Evolutionary conservation across 2,329 filamentous ascomycete genomes (phyloP).

Genomic region (Fusarium devonianum): DNA sequence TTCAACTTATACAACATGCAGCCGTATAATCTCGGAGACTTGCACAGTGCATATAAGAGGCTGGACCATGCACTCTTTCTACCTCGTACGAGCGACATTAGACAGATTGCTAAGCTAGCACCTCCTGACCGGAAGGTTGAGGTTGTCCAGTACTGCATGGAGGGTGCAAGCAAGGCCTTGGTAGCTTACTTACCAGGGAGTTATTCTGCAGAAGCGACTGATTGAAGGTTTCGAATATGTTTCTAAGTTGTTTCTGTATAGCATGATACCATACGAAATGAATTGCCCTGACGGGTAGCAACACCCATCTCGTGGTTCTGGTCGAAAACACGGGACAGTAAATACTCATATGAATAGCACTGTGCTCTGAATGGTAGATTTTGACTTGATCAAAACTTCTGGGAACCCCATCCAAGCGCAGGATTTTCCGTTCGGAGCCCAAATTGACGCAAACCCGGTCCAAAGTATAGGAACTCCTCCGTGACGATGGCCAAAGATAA

Average conservation of each 20-base stretch:
- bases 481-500: constrained; percentile 60
- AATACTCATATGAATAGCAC: too few relatives aligned
- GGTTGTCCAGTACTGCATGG: constrained; percentile 89
- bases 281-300: too few relatives aligned
- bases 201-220: constrained; percentile 2
- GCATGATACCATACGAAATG: too few relatives aligned
- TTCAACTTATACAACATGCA: constrained; percentile 89
- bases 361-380: constrained; percentile 33
- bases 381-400: constrained; percentile 41
- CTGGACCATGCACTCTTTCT: constrained; percentile 78
- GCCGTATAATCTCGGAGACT: constrained; percentile 75
- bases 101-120: constrained; percentile 72
- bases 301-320: too few relatives aligned
- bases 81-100: constrained; percentile 82
- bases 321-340: too few relatives aligned
- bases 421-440: constrained; percentile 27
- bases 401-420: constrained; percentile 39
- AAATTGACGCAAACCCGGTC: constrained; percentile 12
- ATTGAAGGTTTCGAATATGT: constrained; percentile 13
- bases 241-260: too few relatives aligned
- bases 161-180: constrained; percentile 84
- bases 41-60: constrained; percentile 67
- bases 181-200: constrained; percentile 65
- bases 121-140: constrained; percentile 65
- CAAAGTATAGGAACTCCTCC: constrained; percentile 1